phyloP scores from a whole-genome alignment of 257 asterid genomes.

The Gynochthodes officinalis region DNA sequence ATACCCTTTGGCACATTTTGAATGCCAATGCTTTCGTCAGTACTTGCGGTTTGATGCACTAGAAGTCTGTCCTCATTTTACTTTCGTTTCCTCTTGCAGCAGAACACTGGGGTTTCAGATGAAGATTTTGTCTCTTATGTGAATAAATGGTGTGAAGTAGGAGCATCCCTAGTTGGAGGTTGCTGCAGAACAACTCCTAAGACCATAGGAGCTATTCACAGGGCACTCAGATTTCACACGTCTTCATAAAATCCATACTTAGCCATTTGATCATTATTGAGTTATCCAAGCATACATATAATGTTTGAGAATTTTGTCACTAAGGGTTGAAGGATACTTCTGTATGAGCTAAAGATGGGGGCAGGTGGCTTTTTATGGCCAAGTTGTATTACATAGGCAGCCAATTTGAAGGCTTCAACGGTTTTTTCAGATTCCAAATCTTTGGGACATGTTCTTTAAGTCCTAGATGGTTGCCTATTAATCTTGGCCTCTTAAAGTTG shows the following conservation, averaged over 20 bases:
- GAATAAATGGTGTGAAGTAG: constrained; percentile 76
- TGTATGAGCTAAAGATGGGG: not conserved
- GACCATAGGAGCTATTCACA: constrained; percentile 55
- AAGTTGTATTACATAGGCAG: not conserved
- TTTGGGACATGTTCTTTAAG: too few species aligned
- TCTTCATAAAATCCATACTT: not conserved
- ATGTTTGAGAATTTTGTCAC: not conserved
- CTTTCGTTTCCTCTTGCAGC: constrained; percentile 41
- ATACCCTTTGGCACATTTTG: too few species aligned
- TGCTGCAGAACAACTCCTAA: constrained; percentile 88
- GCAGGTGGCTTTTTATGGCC: not conserved
- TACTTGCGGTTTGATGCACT: not conserved
- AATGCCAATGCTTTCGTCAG: not conserved
- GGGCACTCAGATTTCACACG: constrained; percentile 30
- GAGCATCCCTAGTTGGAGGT: constrained; percentile 89
- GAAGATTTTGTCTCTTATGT: constrained; percentile 69
- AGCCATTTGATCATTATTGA: not conserved
- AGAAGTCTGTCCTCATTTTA: not conserved
- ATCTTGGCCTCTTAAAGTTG: too few species aligned
- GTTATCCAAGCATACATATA: not conserved
- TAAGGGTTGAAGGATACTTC: not conserved
- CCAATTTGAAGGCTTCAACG: not conserved
- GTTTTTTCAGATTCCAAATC: not conserved
- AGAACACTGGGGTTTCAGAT: constrained; percentile 71
- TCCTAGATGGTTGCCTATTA: too few species aligned